Evolutionary conservation across 495 filamentous ascomycete species (phyloP).

Genomic region (Penicillium coprophilum): DNA sequence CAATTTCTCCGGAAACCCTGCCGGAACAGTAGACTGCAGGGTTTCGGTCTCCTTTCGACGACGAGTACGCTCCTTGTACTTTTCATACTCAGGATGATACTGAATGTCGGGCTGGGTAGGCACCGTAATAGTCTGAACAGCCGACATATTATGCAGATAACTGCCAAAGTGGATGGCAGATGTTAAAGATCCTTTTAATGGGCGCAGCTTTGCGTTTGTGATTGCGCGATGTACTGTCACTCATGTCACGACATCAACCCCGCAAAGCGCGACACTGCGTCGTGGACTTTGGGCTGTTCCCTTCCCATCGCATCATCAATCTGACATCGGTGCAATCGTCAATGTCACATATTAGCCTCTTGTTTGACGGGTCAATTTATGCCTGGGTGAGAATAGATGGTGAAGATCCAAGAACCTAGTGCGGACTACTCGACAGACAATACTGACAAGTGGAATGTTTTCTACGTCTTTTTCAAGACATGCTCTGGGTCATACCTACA

Average conservation of each 20-base stretch:
- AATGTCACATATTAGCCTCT: too few species aligned
- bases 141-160: slow-evolving; percentile 23
- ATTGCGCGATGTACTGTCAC: slow-evolving; percentile 17
- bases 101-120: slow-evolving; percentile 51
- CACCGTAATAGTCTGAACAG: slow-evolving; percentile 27
- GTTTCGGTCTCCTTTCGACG: slow-evolving; percentile 45
- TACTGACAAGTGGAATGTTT: too few species aligned
- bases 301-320: background rate
- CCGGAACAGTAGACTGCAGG: slow-evolving; percentile 45
- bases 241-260: slow-evolving; percentile 20
- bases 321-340: too few species aligned
- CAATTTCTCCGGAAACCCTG: slow-evolving; percentile 51
- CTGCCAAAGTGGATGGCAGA: background rate
- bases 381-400: too few species aligned
- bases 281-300: too few species aligned
- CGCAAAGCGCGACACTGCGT: slow-evolving; percentile 14
- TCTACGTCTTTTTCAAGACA: too few species aligned
- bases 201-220: background rate
- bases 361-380: too few species aligned
- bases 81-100: slow-evolving; percentile 56
- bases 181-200: background rate
- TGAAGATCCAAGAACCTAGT: too few species aligned
- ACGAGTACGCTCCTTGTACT: slow-evolving; percentile 52
- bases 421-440: too few species aligned
- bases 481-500: too few species aligned